phyloP scores from a whole-genome alignment of 2,329 filamentous ascomycete species.

The Mariannaea sp. region DNA sequence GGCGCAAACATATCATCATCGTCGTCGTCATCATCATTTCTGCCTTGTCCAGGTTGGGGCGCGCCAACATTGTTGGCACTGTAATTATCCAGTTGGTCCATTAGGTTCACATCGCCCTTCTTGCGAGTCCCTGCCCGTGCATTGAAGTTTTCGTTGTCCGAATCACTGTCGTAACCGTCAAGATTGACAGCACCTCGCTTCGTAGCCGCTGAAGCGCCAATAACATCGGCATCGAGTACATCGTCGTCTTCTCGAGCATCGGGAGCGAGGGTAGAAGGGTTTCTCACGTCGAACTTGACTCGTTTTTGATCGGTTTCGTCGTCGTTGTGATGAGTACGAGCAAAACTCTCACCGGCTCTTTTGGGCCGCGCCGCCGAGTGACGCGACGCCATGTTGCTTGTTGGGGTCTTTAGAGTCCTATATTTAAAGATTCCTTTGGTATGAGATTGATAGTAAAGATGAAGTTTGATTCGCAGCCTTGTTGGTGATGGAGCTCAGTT shows the following conservation, averaged over 20 bases:
- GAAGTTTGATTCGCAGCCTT: slow-evolving; percentile 1
- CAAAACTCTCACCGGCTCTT: slow-evolving; percentile 80
- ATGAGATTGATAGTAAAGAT: background rate
- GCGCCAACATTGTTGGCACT: slow-evolving; percentile 47
- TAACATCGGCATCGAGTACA: slow-evolving; percentile 88
- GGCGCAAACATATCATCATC: slow-evolving; percentile 75
- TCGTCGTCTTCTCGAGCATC: slow-evolving; percentile 74
- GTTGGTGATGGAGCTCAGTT: slow-evolving; percentile 19
- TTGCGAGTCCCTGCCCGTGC: slow-evolving; percentile 67
- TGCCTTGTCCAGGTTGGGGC: slow-evolving; percentile 40
- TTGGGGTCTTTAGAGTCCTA: background rate
- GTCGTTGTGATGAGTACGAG: slow-evolving; percentile 72
- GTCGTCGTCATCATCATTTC: slow-evolving; percentile 56
- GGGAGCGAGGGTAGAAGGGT: slow-evolving; percentile 88
- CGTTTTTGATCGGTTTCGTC: slow-evolving; percentile 65
- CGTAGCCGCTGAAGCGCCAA: slow-evolving; percentile 75
- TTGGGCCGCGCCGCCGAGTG: slow-evolving; percentile 76
- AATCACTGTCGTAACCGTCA: slow-evolving; percentile 96
- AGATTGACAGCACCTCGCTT: slow-evolving; percentile 96
- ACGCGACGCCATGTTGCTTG: slow-evolving; percentile 56
- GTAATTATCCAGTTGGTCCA: slow-evolving; percentile 61
- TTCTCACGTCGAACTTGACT: slow-evolving; percentile 90
- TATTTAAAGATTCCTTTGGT: background rate
- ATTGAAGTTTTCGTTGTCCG: slow-evolving; percentile 87
- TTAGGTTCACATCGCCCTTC: slow-evolving; percentile 54